Percentiles rank a stretch among this genome's conserved stretches.
These are phyloP conservation scores for Gnomoniopsis smithogilvyi DNA, from an alignment of 2,329 filamentous ascomycete species.

Conservation along the genomic window DNA sequence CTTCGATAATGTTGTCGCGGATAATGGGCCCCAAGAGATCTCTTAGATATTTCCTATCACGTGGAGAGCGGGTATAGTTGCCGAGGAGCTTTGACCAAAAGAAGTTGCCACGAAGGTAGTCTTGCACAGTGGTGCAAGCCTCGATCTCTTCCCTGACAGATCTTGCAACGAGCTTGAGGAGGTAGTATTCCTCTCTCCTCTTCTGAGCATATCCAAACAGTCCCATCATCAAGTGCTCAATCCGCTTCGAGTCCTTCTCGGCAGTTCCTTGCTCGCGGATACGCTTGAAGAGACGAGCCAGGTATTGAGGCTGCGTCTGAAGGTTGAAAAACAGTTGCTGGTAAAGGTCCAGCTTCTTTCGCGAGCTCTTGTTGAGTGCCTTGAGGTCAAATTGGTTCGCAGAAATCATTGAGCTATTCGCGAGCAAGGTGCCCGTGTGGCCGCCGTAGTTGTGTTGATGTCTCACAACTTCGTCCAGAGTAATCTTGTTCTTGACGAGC, in stretches of 20 bases:
- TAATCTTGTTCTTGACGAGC: constrained; percentile 99
- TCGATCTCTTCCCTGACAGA: constrained; percentile 87
- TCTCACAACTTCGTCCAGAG: constrained; percentile 92
- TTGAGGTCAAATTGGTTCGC: constrained; percentile 95
- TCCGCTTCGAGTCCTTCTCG: constrained; percentile 89
- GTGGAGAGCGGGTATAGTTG: constrained; percentile 86
- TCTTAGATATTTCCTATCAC: constrained; percentile 88
- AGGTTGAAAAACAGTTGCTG: constrained; percentile 97
- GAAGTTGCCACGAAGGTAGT: constrained; percentile 84
- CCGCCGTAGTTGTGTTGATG: constrained; percentile 96
- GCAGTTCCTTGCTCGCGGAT: constrained; percentile 79
- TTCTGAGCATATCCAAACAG: constrained; percentile 98
- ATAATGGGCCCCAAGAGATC: constrained; percentile 83
- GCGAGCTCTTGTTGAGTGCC: constrained; percentile 92
- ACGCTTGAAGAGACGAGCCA: constrained; percentile 81
- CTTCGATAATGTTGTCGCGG: constrained; percentile 88
- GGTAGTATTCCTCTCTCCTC: constrained; percentile 91
- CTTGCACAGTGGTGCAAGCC: constrained; percentile 67
- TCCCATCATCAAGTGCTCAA: constrained; percentile 93
- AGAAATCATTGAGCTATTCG: constrained; percentile 83
- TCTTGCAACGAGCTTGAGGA: constrained; percentile 80
- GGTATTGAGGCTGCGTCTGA: constrained; percentile 93
- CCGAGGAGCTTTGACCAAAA: constrained; percentile 87
- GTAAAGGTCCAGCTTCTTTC: constrained; percentile 93
- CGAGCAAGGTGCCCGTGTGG: constrained; percentile 77